Conservation (phyloP, 805 yeast genomes). For the Cyberlindnera saturnus region DNA sequence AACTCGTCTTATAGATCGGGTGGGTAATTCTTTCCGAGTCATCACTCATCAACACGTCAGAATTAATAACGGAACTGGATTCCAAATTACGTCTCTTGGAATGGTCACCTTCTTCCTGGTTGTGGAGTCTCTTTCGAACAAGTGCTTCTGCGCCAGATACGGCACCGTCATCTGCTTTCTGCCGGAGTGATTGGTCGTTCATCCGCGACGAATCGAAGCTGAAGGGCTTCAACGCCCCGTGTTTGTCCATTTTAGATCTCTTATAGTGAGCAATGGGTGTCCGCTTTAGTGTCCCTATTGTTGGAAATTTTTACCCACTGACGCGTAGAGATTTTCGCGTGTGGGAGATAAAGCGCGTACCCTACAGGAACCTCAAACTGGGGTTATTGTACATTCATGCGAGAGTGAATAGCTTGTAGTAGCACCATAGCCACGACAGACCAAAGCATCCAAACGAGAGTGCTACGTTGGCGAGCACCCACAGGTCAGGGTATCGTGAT, state of each 20-base stretch:
- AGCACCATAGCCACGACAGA: constrained; percentile 78
- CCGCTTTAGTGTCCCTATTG: no score
- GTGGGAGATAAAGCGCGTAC: no score
- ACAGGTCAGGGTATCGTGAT: constrained; percentile 66
- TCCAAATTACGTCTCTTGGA: constrained; percentile 13
- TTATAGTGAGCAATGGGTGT: no score
- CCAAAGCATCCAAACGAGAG: constrained; percentile 72
- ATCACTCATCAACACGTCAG: constrained; percentile 21
- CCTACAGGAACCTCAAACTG: no score
- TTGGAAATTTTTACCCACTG: no score
- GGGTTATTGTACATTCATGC: constrained; percentile 15
- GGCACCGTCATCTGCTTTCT: constrained; percentile 26
- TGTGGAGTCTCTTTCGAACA: constrained; percentile 14
- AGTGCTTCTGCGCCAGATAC: constrained; percentile 5
- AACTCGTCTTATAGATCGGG: constrained; percentile 8
- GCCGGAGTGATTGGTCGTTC: constrained; percentile 28
- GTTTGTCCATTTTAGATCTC: constrained; percentile 6
- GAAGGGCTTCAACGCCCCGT: constrained; percentile 17
- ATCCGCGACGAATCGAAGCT: constrained; percentile 29
- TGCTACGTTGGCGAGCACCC: constrained; percentile 72
- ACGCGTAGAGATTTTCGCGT: no score
- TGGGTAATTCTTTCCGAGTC: constrained; percentile 1
- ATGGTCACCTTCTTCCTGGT: constrained; percentile 10
- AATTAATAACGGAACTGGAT: constrained; percentile 8
- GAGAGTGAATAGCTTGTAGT: constrained; percentile 42